phyloP scores from a whole-genome alignment of 371 early-diverging fungal genomes.

The Rhizomucor miehei region DNA sequence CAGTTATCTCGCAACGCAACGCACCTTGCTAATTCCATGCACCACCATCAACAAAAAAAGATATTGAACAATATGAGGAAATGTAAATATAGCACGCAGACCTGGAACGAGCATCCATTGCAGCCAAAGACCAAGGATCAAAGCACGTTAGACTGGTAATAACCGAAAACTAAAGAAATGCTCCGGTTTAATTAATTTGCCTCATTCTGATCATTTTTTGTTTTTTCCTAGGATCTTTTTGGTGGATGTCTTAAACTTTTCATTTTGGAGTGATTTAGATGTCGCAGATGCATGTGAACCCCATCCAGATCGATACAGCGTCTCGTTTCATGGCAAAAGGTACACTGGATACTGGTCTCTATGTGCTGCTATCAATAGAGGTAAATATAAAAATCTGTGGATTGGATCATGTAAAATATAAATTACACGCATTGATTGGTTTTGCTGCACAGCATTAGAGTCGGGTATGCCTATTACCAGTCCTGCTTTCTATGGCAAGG shows the following conservation, averaged over 20 bases:
- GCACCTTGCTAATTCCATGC: not conserved
- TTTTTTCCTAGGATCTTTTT: constrained; percentile 73
- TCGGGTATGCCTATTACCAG: constrained; percentile 64
- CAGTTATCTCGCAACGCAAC: not conserved
- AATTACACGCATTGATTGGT: too few relatives aligned
- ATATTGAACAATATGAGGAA: constrained; percentile 63
- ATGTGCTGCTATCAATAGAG: constrained; percentile 78
- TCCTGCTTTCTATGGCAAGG: constrained; percentile 47
- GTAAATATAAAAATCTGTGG: too few relatives aligned
- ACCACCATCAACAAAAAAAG: too few relatives aligned
- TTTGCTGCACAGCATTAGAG: constrained; percentile 49
- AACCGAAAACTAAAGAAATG: too few relatives aligned
- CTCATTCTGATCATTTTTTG: not conserved
- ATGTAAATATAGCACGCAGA: constrained; percentile 61
- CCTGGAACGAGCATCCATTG: constrained; percentile 74
- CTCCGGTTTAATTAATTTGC: too few relatives aligned
- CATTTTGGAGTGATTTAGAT: constrained; percentile 80
- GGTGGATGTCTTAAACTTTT: constrained; percentile 85
- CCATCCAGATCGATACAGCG: constrained; percentile 60
- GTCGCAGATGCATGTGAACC: constrained; percentile 43
- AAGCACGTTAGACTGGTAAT: constrained; percentile 68
- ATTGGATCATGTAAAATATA: too few relatives aligned
- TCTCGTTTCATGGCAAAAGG: constrained; percentile 51
- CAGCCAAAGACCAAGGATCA: constrained; percentile 63
- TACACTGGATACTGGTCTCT: constrained; percentile 90